Conservation (phyloP, 2,329 filamentous ascomycete species). For the Ophiostoma himal-ulmi region DNA sequence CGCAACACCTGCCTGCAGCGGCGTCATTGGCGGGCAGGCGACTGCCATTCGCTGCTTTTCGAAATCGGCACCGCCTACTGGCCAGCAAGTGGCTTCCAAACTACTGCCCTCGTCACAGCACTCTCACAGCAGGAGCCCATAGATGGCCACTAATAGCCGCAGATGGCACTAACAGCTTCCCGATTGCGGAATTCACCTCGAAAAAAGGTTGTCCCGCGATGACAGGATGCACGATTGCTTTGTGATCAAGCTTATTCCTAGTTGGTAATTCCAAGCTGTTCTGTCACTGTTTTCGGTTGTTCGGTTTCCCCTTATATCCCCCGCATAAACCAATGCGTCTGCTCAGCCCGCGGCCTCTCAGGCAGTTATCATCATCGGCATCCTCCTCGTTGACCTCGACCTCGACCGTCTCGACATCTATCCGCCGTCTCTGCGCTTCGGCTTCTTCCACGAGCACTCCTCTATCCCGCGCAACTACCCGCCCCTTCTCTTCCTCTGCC, state of each 20-base stretch:
- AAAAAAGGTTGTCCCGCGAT: conserved; percentile 14
- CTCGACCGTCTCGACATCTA: background rate
- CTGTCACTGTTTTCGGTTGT: background rate
- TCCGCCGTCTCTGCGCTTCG: background rate
- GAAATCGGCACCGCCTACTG: conserved; percentile 11
- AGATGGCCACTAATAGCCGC: background rate
- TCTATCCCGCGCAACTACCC: background rate
- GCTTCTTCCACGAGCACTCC: background rate
- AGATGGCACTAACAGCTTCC: conserved; percentile 12
- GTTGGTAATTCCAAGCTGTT: background rate
- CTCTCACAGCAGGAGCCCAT: too few species aligned
- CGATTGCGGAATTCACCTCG: conserved; percentile 11
- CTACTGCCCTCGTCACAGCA: background rate
- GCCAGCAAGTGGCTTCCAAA: background rate
- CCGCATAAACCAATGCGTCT: conserved; percentile 11
- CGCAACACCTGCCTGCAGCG: conserved; percentile 7
- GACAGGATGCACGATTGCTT: conserved; percentile 9
- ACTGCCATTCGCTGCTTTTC: conserved; percentile 13
- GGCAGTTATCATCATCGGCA: background rate
- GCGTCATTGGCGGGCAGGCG: background rate
- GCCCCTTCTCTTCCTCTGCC: conserved; percentile 15
- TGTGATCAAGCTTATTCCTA: background rate
- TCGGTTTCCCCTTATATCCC: background rate
- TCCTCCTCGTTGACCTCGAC: background rate
- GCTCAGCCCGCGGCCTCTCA: conserved; percentile 10